These are phyloP conservation scores for Ulmus americana DNA, from an alignment of 331 rosid genomes.

Conservation along the genomic window DNA sequence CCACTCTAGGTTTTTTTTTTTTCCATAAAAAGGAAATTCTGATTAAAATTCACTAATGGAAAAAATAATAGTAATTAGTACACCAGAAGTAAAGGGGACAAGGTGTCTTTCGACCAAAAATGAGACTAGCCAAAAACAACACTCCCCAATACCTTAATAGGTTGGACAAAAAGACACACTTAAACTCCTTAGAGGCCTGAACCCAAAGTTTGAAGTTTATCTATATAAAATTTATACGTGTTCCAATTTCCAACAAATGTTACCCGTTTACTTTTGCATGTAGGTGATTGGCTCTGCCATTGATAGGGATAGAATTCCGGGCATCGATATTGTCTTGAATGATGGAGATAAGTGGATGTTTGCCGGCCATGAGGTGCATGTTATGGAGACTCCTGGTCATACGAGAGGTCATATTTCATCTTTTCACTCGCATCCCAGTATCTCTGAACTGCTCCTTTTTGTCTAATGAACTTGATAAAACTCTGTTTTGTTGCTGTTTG, in stretches of 20 bases:
- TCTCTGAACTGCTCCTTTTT: slow-evolving; percentile 4
- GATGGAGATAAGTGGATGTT: slow-evolving; percentile 99
- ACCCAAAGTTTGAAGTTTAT: background rate
- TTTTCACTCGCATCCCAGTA: slow-evolving; percentile 12
- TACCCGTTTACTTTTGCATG: slow-evolving; percentile 14
- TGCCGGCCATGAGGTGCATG: slow-evolving; percentile 88
- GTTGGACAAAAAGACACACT: too few species aligned
- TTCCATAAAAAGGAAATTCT: too few species aligned
- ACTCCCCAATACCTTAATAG: too few species aligned
- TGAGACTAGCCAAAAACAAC: too few species aligned
- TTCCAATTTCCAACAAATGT: background rate
- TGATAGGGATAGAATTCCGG: slow-evolving; percentile 80
- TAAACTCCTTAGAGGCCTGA: too few species aligned
- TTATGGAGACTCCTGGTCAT: slow-evolving; percentile 95
- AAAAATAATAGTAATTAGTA: too few species aligned
- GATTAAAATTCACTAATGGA: too few species aligned
- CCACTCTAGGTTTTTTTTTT: too few species aligned
- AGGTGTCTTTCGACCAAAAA: too few species aligned
- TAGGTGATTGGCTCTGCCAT: slow-evolving; percentile 88
- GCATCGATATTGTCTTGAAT: slow-evolving; percentile 73
- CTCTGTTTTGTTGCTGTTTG: background rate
- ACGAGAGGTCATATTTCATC: slow-evolving; percentile 57
- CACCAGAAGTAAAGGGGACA: too few species aligned
- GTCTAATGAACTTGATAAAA: background rate
- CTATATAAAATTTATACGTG: background rate